These are phyloP conservation scores for Hanseniaspora hatyaiensis DNA, from an alignment of 805 yeast genomes.

Conservation along the genomic window DNA sequence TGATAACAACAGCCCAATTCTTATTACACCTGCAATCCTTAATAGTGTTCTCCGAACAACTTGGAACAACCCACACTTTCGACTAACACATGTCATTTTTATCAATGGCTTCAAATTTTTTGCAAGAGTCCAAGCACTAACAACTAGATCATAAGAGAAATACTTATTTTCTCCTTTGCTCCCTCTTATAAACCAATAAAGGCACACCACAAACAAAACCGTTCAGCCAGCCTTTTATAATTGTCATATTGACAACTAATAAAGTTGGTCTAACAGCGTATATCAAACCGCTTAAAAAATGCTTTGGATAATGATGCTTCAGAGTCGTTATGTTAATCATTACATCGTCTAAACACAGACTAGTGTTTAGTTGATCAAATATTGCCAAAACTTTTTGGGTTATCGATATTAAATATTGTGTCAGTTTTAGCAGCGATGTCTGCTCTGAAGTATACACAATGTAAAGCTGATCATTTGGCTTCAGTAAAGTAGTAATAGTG, in stretches of 20 bases:
- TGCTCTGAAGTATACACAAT: constrained; percentile 3
- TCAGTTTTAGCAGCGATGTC: constrained; percentile 2
- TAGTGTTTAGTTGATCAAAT: constrained; percentile 7
- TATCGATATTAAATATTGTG: not conserved
- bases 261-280: constrained; percentile 12
- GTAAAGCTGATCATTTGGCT: constrained; percentile 3
- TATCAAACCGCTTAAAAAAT: constrained; percentile 12
- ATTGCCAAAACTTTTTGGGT: constrained; percentile 8
- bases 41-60: too few species aligned
- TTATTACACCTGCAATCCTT: too few species aligned
- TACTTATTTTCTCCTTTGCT: not conserved
- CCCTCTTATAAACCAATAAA: constrained; percentile 10
- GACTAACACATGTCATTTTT: too few species aligned
- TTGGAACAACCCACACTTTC: too few species aligned
- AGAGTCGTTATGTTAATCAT: constrained; percentile 5
- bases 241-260: constrained; percentile 12
- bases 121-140: too few species aligned
- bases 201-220: constrained; percentile 15
- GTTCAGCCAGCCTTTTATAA: constrained; percentile 11
- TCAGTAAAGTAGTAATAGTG: not conserved
- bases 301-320: constrained; percentile 15
- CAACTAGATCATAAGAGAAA: not conserved
- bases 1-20: too few species aligned
- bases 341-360: not conserved
- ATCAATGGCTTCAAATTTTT: too few species aligned